A percentile compares a stretch with the other conserved stretches of the same genome.
Evolutionary conservation across 441 rosid species (phyloP).

Genomic region (Gossypium aridum): DNA sequence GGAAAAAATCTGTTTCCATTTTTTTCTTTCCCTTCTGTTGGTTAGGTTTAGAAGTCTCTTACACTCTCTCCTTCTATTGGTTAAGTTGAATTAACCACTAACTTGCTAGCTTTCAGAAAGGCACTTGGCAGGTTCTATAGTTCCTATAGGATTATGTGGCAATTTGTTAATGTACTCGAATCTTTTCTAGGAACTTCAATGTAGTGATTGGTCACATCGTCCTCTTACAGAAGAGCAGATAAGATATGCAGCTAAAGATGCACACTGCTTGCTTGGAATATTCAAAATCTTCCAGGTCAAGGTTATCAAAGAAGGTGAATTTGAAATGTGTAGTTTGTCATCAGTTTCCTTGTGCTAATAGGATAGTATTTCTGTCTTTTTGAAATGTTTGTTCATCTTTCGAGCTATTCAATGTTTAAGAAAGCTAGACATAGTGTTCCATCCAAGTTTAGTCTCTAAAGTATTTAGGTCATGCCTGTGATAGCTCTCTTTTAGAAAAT

Average conservation of each 20-base stretch:
- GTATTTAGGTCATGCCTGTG: not conserved
- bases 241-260: constrained; percentile 78
- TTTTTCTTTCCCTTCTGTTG: not conserved
- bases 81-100: not conserved
- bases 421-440: not conserved
- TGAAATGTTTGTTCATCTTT: not conserved
- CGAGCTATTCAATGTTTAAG: not conserved
- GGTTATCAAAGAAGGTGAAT: constrained; percentile 42
- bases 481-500: not conserved
- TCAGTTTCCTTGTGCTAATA: not conserved
- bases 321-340: not conserved
- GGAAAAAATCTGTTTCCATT: not conserved
- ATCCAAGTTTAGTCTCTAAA: not conserved
- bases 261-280: constrained; percentile 75
- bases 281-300: constrained; percentile 45
- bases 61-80: not conserved
- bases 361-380: not conserved
- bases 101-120: not conserved
- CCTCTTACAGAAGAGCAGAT: constrained; percentile 94
- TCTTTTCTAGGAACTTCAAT: constrained; percentile 76
- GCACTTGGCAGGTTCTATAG: not conserved
- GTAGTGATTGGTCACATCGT: constrained; percentile 94
- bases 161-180: constrained; percentile 19
- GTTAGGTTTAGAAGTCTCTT: not conserved
- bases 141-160: constrained; percentile 4